These are phyloP conservation scores for Arctostaphylos glauca DNA, from an alignment of 148 eudicot genomes.

Conservation along the genomic window DNA sequence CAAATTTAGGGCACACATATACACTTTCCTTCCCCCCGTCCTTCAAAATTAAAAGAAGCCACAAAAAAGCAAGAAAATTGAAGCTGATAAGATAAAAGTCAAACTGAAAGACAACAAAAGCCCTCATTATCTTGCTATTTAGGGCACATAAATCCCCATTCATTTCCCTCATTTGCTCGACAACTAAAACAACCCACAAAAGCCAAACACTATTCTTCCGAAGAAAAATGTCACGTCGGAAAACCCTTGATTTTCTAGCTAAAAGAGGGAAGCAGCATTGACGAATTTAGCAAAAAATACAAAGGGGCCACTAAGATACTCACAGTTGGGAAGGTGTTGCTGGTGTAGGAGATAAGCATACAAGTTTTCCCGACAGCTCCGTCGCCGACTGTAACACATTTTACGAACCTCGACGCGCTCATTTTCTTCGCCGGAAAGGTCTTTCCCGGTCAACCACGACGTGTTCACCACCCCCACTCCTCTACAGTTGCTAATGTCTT, in stretches of 20 bases:
- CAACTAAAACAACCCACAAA: neutral
- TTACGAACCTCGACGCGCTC: constrained; percentile 46
- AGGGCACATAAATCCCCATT: neutral
- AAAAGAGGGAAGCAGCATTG: neutral
- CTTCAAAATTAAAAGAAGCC: neutral
- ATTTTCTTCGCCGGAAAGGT: constrained; percentile 11
- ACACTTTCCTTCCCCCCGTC: neutral
- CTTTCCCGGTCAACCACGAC: constrained; percentile 6
- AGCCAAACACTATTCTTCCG: neutral
- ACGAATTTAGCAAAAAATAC: neutral
- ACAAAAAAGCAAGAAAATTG: neutral
- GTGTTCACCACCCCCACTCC: neutral
- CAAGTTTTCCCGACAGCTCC: constrained; percentile 55
- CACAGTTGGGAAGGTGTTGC: constrained; percentile 51
- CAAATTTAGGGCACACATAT: neutral
- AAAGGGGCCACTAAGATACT: neutral
- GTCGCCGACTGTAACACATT: constrained; percentile 51
- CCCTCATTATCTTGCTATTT: neutral
- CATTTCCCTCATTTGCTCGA: neutral
- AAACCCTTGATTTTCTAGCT: neutral
- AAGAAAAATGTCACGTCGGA: neutral
- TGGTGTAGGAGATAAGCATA: constrained; percentile 49
- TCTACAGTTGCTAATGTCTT: neutral
- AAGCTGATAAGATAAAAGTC: neutral
- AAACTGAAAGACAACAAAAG: neutral